Evolutionary conservation across 139 green algal genomes (phyloP), one percentile per base, ranked within the genome.

Genomic region (Limnomonas spitsbergensis): DNA sequence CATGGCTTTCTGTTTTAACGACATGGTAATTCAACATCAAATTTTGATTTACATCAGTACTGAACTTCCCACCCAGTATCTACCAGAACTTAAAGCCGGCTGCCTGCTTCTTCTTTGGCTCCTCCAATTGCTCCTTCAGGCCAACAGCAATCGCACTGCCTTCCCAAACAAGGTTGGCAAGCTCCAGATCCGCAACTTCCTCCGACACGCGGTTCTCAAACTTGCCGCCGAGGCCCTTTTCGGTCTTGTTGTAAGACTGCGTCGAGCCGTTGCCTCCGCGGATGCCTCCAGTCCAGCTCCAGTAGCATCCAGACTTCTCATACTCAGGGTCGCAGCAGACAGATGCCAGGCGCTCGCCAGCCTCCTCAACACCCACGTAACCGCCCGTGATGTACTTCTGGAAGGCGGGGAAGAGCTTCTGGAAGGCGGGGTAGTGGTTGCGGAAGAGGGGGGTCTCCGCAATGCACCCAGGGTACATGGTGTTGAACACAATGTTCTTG

Each of bases 311-410:
- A 36, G 71, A 85, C 86, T 89, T 89, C 77, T 83, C 38, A 53
- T 78, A 86, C 53, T 54, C 37, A 34, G 76, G 40, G 38, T 81
- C 66, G 26, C 38, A 56, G 29, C 54, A 38, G 35, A 61, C 24
- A 9, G 27, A 66, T 4, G 93, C 91, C 47, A 98, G 87, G 69
- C 95, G 89, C 38, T 82, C 56, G 78, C 95, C 95, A 24, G 95
- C 95, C 74, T 97, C 93, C 71, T 94, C 90, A 86, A 96, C 88
- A 3, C 79, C 91, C 35, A 98, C 93, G 56, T 95, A 95, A 37
- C 92, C 93, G 89, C 97, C 96, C 54, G 95, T 98, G 53, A 98
- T 82, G 78, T 97, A 95, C 91, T 98, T 98, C 82, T 97, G 93
- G 89, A 98, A 95, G 26, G 82, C 74, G 37, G 95, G 95, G 90